Evolutionary conservation across 805 yeast species (phyloP).

Genomic region (Saccharomyces mikatae): DNA sequence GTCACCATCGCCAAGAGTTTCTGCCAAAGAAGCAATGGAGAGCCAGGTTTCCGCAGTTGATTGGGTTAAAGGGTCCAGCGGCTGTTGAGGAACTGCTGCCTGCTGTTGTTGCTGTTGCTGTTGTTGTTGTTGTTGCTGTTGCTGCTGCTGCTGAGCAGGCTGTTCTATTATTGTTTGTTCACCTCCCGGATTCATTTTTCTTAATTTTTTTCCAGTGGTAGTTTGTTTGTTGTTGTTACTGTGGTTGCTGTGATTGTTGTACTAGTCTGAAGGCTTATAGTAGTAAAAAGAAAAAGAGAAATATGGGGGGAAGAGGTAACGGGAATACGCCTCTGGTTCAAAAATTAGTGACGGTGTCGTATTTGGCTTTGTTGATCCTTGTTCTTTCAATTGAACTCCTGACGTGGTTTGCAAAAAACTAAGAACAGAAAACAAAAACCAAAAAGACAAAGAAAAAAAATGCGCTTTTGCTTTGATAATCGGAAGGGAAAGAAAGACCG

Average conservation of each 20-base stretch:
- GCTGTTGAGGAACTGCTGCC: constrained; percentile 14
- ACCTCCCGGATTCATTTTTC: background rate
- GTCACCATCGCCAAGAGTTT: constrained; percentile 78
- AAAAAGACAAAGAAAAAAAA: background rate
- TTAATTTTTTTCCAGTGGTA: background rate
- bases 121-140: background rate
- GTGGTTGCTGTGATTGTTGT: background rate
- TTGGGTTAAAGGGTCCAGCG: constrained; percentile 32
- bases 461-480: background rate
- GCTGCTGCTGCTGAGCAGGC: constrained; percentile 1
- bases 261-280: background rate
- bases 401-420: background rate
- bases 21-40: constrained; percentile 84
- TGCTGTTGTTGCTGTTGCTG: background rate
- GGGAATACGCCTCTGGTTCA: background rate
- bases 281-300: background rate
- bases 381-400: background rate
- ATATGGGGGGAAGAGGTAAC: background rate
- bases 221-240: background rate
- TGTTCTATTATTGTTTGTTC: background rate
- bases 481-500: background rate
- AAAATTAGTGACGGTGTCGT: background rate
- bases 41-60: constrained; percentile 82
- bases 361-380: background rate
- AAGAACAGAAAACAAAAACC: background rate